Conservation (phyloP, 371 early-diverging fungal species). For the Mortierella sp. region DNA sequence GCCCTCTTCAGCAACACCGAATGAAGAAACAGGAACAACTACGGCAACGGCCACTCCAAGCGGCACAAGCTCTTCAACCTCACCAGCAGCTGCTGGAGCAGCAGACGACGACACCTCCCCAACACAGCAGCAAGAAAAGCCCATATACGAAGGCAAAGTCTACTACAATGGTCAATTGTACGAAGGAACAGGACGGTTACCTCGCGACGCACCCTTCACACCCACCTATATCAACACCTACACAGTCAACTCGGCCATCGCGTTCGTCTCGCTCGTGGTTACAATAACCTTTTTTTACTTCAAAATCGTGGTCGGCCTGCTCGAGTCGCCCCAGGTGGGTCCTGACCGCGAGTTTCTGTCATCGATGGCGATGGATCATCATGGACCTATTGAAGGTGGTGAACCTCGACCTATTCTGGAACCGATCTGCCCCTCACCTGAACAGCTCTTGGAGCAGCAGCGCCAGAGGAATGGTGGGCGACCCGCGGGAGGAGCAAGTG, state of each 20-base stretch:
- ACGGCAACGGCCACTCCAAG: neutral
- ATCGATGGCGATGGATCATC: conserved; percentile 25
- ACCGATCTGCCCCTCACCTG: conserved; percentile 34
- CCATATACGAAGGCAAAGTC: conserved; percentile 21
- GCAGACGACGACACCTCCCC: neutral
- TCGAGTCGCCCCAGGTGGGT: conserved; percentile 50
- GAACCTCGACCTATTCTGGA: conserved; percentile 32
- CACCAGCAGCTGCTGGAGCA: neutral
- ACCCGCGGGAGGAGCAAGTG: neutral
- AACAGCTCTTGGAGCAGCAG: conserved; percentile 12
- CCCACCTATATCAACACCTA: conserved; percentile 54
- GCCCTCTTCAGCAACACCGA: neutral
- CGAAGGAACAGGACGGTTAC: conserved; percentile 49
- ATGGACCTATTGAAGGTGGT: conserved; percentile 27
- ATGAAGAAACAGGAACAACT: neutral
- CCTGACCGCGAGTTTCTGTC: conserved; percentile 37
- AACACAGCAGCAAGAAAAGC: neutral
- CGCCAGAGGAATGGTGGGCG: neutral
- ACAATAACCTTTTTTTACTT: conserved; percentile 54
- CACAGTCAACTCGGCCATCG: conserved; percentile 48
- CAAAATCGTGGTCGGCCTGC: conserved; percentile 50
- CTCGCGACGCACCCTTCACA: conserved; percentile 54
- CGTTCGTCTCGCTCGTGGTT: conserved; percentile 46
- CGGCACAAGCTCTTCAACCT: neutral
- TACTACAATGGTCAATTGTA: conserved; percentile 39